These are phyloP conservation scores for Chalciporus chontae DNA, from an alignment of 768 basidiomycete species.

Conservation along the genomic window DNA sequence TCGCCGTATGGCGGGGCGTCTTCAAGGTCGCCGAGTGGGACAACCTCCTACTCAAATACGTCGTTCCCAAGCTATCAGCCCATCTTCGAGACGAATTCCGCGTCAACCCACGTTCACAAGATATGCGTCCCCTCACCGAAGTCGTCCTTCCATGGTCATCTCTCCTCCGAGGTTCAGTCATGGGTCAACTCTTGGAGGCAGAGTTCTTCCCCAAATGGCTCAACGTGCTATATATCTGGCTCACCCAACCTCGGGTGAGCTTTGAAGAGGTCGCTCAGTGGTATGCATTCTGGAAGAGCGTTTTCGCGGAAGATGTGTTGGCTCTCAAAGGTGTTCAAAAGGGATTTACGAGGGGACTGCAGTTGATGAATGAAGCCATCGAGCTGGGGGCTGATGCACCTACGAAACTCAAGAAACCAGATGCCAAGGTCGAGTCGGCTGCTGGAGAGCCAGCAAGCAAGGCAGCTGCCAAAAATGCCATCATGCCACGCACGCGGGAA, in stretches of 20 bases:
- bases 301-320: conserved; percentile 70
- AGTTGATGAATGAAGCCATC: conserved; percentile 93
- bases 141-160: conserved; percentile 71
- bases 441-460: conserved; percentile 28
- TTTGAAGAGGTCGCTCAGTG: conserved; percentile 92
- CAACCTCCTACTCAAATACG: conserved; percentile 79
- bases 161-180: conserved; percentile 70
- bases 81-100: conserved; percentile 81
- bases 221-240: conserved; percentile 87
- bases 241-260: conserved; percentile 82
- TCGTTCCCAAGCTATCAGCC: conserved; percentile 87
- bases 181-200: conserved; percentile 80
- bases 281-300: conserved; percentile 86
- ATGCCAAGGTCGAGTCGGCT: conserved; percentile 49
- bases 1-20: conserved; percentile 81
- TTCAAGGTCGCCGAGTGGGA: conserved; percentile 88
- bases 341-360: conserved; percentile 85
- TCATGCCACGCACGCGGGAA: conserved; percentile 62
- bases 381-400: conserved; percentile 79
- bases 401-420: conserved; percentile 62
- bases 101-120: conserved; percentile 87
- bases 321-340: conserved; percentile 60
- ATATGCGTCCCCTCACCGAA: conserved; percentile 74
- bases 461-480: conserved; percentile 28
- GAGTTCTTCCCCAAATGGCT: conserved; percentile 99